These are phyloP conservation scores for Biscogniauxia mediterranea DNA, from an alignment of 2,329 filamentous ascomycete genomes.

Conservation along the genomic window DNA sequence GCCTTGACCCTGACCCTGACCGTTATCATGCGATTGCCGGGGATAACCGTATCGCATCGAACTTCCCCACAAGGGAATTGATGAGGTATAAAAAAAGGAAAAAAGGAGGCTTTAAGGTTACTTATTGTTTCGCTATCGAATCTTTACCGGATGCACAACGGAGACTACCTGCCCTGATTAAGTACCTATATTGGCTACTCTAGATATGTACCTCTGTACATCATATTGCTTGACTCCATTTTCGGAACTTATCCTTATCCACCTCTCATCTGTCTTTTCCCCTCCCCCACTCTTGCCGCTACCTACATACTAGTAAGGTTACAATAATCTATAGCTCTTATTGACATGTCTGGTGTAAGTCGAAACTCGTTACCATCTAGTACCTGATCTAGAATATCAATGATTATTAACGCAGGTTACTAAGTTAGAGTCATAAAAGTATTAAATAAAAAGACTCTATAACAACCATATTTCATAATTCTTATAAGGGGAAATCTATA, in stretches of 20 bases:
- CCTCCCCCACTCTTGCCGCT: no score
- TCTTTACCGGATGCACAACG: neutral
- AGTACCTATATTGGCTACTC: no score
- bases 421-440: neutral
- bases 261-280: neutral
- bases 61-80: slow-evolving; percentile 23
- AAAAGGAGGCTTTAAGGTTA: neutral
- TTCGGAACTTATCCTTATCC: neutral
- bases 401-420: neutral
- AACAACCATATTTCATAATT: no score
- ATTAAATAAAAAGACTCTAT: no score
- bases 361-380: neutral
- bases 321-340: neutral
- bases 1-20: neutral
- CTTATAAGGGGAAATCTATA: no score
- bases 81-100: slow-evolving; percentile 4
- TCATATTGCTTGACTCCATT: neutral
- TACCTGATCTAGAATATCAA: neutral
- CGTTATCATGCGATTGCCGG: slow-evolving; percentile 12
- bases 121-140: neutral
- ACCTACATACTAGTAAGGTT: neutral
- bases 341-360: neutral
- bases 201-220: no score
- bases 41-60: slow-evolving; percentile 26
- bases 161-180: no score